These are phyloP conservation scores for Ceratocystis papillata DNA, from an alignment of 2,329 filamentous ascomycete species.

Conservation along the genomic window DNA sequence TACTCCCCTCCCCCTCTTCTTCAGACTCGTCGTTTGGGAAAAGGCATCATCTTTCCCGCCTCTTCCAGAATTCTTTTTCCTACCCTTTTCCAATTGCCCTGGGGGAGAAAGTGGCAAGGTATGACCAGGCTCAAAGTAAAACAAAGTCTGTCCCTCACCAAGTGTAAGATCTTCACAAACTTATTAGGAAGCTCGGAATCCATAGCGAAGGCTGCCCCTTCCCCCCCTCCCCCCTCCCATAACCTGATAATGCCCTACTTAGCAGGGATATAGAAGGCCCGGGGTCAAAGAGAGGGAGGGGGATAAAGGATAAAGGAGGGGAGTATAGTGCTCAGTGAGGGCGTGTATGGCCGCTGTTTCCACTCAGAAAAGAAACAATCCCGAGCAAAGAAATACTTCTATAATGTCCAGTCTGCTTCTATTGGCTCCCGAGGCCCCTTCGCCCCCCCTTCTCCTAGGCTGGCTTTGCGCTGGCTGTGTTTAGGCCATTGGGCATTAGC, in stretches of 20 bases:
- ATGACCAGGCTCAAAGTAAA: neutral
- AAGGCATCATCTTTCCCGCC: neutral
- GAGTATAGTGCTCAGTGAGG: neutral
- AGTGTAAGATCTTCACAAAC: constrained; percentile 5
- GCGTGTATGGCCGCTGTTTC: too few species aligned
- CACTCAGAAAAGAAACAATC: too few species aligned
- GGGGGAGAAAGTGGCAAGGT: neutral
- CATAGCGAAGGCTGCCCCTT: neutral
- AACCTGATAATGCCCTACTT: neutral
- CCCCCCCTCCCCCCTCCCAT: too few species aligned
- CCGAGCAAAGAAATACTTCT: too few species aligned
- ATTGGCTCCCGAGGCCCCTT: neutral
- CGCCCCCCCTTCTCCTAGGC: neutral
- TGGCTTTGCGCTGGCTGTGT: neutral
- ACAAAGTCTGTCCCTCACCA: constrained; percentile 6
- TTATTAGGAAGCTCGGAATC: constrained; percentile 1
- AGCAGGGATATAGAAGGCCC: constrained; percentile 1
- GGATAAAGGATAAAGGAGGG: neutral
- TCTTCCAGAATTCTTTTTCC: neutral
- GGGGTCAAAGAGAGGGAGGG: constrained; percentile 7
- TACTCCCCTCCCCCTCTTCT: neutral
- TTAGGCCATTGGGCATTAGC: neutral
- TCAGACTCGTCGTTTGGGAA: neutral
- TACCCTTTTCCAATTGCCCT: neutral
- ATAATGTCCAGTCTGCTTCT: too few species aligned